Base-by-base conservation (phyloP, 2,329 filamentous ascomycete genomes). In the Lachnum nothofagi region DNA sequence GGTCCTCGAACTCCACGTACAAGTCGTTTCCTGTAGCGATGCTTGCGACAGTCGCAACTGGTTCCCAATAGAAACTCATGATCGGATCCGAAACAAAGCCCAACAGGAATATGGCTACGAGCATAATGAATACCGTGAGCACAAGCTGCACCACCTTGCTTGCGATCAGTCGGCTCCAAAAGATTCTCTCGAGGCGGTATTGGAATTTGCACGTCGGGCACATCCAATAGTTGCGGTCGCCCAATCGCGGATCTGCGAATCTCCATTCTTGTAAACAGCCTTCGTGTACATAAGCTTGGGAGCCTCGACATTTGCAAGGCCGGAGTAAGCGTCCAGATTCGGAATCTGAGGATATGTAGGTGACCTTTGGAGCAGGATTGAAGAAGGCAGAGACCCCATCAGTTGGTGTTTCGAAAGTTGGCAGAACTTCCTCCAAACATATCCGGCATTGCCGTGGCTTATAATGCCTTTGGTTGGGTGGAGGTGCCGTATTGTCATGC, bases 61-160 rank as follows among this genome's bases (percentile, higher is more conserved):
- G 90, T 63, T 95, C 89, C 46, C 91, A 70, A 73, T 91, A 95
- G 23, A 95, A 71, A 60, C 90, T 88, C 66, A 97, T 85, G 52
- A 97, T 88, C 1, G 91, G 91, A 67, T 97, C 91, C 51, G 91
- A 91, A 57, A 97, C 70, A 62, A 96, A 97, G 35, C 93, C 93
- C 48, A 97, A 80, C 0, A 88, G 33, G 63, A 95, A 97, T 22
- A 95, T 76, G 44, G 83, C 77, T 37, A 83, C 53, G 29, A 89
- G 49, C 56, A 96, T 78, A 54, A 95, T 85, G 17, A 75, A 42
- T 2, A 88, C 58, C 0, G 91, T 96, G 59, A 97, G 72, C 1
- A 70, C 64, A 24, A 88, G 71, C 63, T 94, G 86, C 4, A 85
- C 74, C 47, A 78, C 67, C 57, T 76, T 76, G 70, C 82, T 87